Conservation (phyloP, 345 rosid genomes). For the Punica granatum region DNA sequence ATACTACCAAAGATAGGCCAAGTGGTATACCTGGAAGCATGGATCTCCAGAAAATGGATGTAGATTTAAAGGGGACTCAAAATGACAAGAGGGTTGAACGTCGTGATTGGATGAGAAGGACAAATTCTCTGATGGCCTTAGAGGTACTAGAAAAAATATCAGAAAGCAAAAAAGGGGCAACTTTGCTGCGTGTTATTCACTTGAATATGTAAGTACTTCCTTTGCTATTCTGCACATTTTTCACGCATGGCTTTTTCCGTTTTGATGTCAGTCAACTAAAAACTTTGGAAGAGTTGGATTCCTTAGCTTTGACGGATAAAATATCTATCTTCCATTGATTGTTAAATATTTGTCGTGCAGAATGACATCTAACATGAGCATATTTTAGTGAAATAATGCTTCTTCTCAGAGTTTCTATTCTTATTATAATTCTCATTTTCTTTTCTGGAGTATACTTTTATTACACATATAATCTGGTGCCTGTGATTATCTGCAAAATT, state of each 20-base stretch:
- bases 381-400: not conserved
- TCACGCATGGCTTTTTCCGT: not conserved
- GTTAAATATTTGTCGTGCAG: too few relatives aligned
- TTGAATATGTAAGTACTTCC: slow-evolving; percentile 36
- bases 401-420: not conserved
- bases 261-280: not conserved
- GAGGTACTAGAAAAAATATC: slow-evolving; percentile 40
- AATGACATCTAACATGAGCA: not conserved
- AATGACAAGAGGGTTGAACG: slow-evolving; percentile 20
- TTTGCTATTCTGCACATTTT: slow-evolving; percentile 3
- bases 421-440: not conserved
- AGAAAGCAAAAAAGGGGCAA: slow-evolving; percentile 34
- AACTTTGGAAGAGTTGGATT: not conserved
- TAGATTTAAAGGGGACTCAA: slow-evolving; percentile 19
- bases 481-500: not conserved
- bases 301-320: not conserved
- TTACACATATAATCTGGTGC: not conserved
- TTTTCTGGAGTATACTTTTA: not conserved
- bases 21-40: slow-evolving; percentile 17
- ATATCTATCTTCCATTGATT: not conserved
- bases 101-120: slow-evolving; percentile 23
- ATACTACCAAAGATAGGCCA: slow-evolving; percentile 12
- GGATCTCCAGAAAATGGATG: slow-evolving; percentile 27
- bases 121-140: slow-evolving; percentile 33
- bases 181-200: slow-evolving; percentile 43